A percentile compares a stretch with the other conserved stretches of the same genome.
Conservation (phyloP, 2,329 filamentous ascomycete species). For the Alternaria ethzedia region DNA sequence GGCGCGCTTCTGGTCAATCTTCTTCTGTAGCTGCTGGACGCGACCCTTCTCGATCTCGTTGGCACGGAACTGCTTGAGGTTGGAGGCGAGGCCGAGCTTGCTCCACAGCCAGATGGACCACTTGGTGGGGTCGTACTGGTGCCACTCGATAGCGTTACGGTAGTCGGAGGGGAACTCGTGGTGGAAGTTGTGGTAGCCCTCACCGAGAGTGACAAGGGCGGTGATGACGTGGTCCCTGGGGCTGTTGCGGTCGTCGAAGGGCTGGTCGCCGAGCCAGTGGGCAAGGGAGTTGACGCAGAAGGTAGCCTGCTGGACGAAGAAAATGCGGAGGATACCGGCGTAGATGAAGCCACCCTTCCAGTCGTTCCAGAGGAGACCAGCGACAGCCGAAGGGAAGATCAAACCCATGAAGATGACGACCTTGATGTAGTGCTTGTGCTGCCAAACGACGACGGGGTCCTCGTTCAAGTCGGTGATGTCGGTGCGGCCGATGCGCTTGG, state of each 20-base stretch:
- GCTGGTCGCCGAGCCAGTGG: conserved; percentile 59
- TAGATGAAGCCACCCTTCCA: conserved; percentile 60
- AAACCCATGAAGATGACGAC: conserved; percentile 56
- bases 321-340: conserved; percentile 59
- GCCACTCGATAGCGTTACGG: conserved; percentile 52
- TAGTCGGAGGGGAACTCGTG: conserved; percentile 55
- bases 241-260: conserved; percentile 54
- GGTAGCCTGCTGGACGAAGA: conserved; percentile 61
- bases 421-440: conserved; percentile 59
- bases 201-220: conserved; percentile 52
- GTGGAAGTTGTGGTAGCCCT: conserved; percentile 56
- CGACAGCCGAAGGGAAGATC: conserved; percentile 56
- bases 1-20: conserved; percentile 53
- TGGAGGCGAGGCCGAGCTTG: conserved; percentile 52
- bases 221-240: conserved; percentile 53
- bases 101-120: conserved; percentile 54
- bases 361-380: conserved; percentile 58
- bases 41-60: conserved; percentile 55
- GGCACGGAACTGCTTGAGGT: conserved; percentile 54
- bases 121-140: conserved; percentile 54
- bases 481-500: conserved; percentile 59
- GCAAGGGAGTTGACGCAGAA: conserved; percentile 63
- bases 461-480: conserved; percentile 61
- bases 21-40: conserved; percentile 54
- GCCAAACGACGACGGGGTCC: conserved; percentile 58